These are phyloP conservation scores for Neurospora sp. DNA, from an alignment of 495 filamentous ascomycete genomes.

Conservation along the genomic window DNA sequence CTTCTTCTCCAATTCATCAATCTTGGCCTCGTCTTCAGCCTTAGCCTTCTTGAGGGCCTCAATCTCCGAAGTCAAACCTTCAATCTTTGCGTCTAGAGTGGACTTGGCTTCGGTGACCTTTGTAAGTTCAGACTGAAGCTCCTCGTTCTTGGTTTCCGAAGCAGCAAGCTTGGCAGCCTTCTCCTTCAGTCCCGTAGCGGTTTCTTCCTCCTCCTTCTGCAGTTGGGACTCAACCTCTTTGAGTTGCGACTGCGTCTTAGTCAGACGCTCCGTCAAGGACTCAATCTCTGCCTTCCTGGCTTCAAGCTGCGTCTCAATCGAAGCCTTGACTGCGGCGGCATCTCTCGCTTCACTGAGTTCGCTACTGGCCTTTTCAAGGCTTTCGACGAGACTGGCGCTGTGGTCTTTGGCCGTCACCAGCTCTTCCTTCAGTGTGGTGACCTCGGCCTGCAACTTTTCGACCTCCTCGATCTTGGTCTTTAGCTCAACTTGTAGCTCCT, in stretches of 20 bases:
- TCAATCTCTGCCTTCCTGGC: conserved; percentile 36
- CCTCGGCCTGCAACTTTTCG: conserved; percentile 25
- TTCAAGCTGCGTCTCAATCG: conserved; percentile 38
- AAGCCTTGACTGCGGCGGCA: conserved; percentile 42
- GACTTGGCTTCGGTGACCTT: conserved; percentile 21
- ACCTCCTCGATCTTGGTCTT: conserved; percentile 37
- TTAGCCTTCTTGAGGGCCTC: conserved; percentile 28
- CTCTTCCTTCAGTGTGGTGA: conserved; percentile 28
- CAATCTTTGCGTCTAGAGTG: conserved; percentile 22
- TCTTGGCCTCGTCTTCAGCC: conserved; percentile 20
- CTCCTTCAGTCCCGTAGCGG: conserved; percentile 28
- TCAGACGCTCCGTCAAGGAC: conserved; percentile 41
- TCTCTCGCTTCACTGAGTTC: conserved; percentile 52
- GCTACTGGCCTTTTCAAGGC: conserved; percentile 48
- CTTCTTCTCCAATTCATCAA: conserved; percentile 26
- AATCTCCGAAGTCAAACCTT: conserved; percentile 23
- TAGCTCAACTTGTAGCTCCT: conserved; percentile 52
- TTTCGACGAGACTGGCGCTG: conserved; percentile 53
- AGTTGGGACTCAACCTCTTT: conserved; percentile 46
- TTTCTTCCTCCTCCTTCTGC: conserved; percentile 32
- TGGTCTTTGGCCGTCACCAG: conserved; percentile 49
- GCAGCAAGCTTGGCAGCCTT: conserved; percentile 22
- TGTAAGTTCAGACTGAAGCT: conserved; percentile 28
- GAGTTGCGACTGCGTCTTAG: conserved; percentile 37
- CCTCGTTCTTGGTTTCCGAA: conserved; percentile 18